Evolutionary conservation across 2,329 filamentous ascomycete species (phyloP).

Genomic region (Microsporum ferrugineum): DNA sequence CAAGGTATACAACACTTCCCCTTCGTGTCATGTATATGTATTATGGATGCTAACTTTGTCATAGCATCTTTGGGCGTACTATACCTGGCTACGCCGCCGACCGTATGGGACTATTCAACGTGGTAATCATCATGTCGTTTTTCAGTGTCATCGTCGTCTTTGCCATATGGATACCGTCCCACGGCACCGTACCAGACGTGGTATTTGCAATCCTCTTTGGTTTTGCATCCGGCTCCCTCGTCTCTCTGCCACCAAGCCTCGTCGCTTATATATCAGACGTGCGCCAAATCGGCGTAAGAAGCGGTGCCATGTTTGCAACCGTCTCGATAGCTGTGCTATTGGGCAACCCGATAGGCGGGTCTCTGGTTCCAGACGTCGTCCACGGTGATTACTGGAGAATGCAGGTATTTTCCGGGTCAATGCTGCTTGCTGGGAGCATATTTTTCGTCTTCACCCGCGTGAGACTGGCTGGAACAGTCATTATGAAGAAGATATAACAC

Average conservation of each 20-base stretch:
- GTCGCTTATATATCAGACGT: conserved; percentile 62
- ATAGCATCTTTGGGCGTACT: conserved; percentile 44
- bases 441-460: conserved; percentile 31
- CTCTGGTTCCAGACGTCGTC: conserved; percentile 41
- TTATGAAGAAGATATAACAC: conserved; percentile 21
- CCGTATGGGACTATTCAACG: conserved; percentile 44
- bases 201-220: conserved; percentile 58
- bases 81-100: conserved; percentile 46
- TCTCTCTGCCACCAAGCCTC: conserved; percentile 51
- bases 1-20: conserved; percentile 22
- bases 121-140: conserved; percentile 40
- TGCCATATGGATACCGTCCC: conserved; percentile 43
- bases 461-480: conserved; percentile 21
- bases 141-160: conserved; percentile 40
- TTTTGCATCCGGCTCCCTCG: conserved; percentile 56
- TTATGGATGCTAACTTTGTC: not conserved
- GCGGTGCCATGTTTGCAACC: conserved; percentile 52
- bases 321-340: conserved; percentile 54
- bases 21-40: not conserved
- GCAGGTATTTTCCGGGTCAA: conserved; percentile 54
- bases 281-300: conserved; percentile 56
- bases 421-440: conserved; percentile 36
- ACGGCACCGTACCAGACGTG: conserved; percentile 42
- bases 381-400: conserved; percentile 47
- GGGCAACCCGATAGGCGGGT: conserved; percentile 57